Percentiles rank a stretch among this genome's conserved stretches.
Evolutionary conservation across 768 basidiomycete species (phyloP).

Genomic region (Auricularia sp.): DNA sequence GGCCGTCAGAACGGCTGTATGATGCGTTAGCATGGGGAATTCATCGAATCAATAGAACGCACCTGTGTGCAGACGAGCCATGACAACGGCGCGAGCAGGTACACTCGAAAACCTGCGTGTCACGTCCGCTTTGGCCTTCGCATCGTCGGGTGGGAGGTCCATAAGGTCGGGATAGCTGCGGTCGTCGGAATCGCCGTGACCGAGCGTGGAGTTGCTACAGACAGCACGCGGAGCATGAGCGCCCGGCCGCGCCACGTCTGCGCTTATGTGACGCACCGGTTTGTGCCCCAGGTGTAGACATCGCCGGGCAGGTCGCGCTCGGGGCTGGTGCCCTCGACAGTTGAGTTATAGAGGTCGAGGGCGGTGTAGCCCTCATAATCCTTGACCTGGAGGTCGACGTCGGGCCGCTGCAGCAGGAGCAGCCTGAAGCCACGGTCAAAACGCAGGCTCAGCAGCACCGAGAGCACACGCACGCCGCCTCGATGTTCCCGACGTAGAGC

Average conservation of each 20-base stretch:
- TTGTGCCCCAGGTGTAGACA: slow-evolving; percentile 81
- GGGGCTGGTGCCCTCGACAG: slow-evolving; percentile 61
- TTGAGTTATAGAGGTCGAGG: slow-evolving; percentile 89
- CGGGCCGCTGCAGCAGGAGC: slow-evolving; percentile 62
- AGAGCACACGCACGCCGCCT: slow-evolving; percentile 45
- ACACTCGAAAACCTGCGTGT: slow-evolving; percentile 51
- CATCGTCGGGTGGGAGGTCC: slow-evolving; percentile 34
- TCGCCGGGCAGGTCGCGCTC: slow-evolving; percentile 36
- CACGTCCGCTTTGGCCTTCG: slow-evolving; percentile 20
- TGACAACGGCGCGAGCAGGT: slow-evolving; percentile 53
- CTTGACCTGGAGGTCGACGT: slow-evolving; percentile 63
- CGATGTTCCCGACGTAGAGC: slow-evolving; percentile 68
- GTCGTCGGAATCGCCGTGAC: slow-evolving; percentile 71
- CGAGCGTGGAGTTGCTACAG: slow-evolving; percentile 76
- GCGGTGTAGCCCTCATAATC: slow-evolving; percentile 86
- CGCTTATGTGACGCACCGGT: slow-evolving; percentile 37
- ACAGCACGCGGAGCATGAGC: background rate
- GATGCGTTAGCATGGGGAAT: background rate
- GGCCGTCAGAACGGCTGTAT: slow-evolving; percentile 52
- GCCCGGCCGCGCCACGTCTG: background rate
- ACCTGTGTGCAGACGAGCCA: slow-evolving; percentile 90
- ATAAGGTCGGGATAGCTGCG: slow-evolving; percentile 72
- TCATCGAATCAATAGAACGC: slow-evolving; percentile 7
- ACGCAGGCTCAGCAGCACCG: background rate
- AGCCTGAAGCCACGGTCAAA: slow-evolving; percentile 33